Evolutionary conservation across 805 yeast species (phyloP).

Genomic region (Kregervanrija fluxuum): DNA sequence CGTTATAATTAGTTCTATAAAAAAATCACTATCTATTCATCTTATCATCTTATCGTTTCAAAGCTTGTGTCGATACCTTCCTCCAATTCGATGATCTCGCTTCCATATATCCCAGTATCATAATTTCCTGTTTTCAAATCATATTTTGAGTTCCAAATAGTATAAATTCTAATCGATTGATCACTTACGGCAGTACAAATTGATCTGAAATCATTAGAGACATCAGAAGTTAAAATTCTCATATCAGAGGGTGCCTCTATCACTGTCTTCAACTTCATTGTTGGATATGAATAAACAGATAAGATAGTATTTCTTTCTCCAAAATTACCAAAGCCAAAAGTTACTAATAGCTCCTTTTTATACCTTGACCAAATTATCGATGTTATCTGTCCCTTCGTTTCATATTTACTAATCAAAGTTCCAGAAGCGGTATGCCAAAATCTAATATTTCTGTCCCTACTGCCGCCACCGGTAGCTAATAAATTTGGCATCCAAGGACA

Average conservation of each 20-base stretch:
- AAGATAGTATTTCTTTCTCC: slow-evolving; percentile 43
- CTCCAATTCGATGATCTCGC: slow-evolving; percentile 47
- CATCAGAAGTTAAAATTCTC: slow-evolving; percentile 58
- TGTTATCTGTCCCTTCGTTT: slow-evolving; percentile 71
- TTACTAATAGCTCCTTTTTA: slow-evolving; percentile 60
- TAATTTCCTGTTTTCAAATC: slow-evolving; percentile 25
- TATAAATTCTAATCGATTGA: slow-evolving; percentile 67
- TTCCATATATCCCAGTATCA: slow-evolving; percentile 42
- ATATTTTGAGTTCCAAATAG: slow-evolving; percentile 54
- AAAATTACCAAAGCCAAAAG: slow-evolving; percentile 70
- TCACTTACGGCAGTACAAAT: slow-evolving; percentile 75
- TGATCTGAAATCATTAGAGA: slow-evolving; percentile 55
- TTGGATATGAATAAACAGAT: slow-evolving; percentile 62
- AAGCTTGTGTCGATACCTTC: slow-evolving; percentile 42
- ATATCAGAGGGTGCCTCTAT: slow-evolving; percentile 44
- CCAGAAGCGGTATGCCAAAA: slow-evolving; percentile 87
- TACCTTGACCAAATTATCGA: slow-evolving; percentile 68
- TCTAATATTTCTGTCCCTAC: slow-evolving; percentile 67
- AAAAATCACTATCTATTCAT: not conserved
- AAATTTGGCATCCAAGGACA: slow-evolving; percentile 86
- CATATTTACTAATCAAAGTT: slow-evolving; percentile 48
- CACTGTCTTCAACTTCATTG: slow-evolving; percentile 39
- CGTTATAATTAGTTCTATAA: not conserved
- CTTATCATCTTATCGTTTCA: slow-evolving; percentile 19
- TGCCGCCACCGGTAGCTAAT: slow-evolving; percentile 89